A percentile compares a stretch with the other conserved stretches of the same genome.
Conservation (phyloP, 352 stramenopile species). For the Phytopythium ostracodes region DNA sequence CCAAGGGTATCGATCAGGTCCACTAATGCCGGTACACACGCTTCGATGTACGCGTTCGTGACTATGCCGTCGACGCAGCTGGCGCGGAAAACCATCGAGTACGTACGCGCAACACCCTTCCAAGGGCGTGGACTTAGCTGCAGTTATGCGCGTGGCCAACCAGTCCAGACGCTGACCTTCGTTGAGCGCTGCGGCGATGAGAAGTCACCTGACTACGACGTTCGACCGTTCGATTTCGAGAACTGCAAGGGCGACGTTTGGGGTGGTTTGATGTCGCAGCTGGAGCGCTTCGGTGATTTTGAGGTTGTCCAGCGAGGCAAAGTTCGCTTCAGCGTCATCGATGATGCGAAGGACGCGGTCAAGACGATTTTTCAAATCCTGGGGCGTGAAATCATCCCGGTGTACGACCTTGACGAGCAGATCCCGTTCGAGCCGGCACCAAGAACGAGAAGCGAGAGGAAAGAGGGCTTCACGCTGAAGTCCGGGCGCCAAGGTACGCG, state of each 20-base stretch:
- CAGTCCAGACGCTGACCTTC: slow-evolving; percentile 62
- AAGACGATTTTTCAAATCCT: slow-evolving; percentile 41
- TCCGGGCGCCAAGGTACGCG: slow-evolving; percentile 43
- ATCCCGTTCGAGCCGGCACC: slow-evolving; percentile 37
- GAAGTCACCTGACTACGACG: slow-evolving; percentile 32
- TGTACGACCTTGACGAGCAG: slow-evolving; percentile 72
- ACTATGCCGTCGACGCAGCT: slow-evolving; percentile 49
- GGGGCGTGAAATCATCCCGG: slow-evolving; percentile 50
- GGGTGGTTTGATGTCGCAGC: slow-evolving; percentile 32
- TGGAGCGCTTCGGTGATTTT: slow-evolving; percentile 49
- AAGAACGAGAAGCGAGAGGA: slow-evolving; percentile 19
- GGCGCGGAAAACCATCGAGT: slow-evolving; percentile 52
- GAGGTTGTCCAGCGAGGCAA: slow-evolving; percentile 34
- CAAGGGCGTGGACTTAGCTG: slow-evolving; percentile 42
- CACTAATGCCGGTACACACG: slow-evolving; percentile 17
- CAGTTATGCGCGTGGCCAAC: slow-evolving; percentile 68
- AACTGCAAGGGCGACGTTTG: slow-evolving; percentile 40
- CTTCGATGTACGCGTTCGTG: slow-evolving; percentile 60
- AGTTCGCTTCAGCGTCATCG: slow-evolving; percentile 47
- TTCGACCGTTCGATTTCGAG: slow-evolving; percentile 43
- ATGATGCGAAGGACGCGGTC: slow-evolving; percentile 60
- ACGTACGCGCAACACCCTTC: slow-evolving; percentile 33
- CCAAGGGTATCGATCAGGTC: slow-evolving; percentile 62
- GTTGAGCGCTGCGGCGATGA: slow-evolving; percentile 36
- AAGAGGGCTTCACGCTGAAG: slow-evolving; percentile 50